Conservation (phyloP, 192 early-diverging fungal genomes). For the Coemansia reversa region DNA sequence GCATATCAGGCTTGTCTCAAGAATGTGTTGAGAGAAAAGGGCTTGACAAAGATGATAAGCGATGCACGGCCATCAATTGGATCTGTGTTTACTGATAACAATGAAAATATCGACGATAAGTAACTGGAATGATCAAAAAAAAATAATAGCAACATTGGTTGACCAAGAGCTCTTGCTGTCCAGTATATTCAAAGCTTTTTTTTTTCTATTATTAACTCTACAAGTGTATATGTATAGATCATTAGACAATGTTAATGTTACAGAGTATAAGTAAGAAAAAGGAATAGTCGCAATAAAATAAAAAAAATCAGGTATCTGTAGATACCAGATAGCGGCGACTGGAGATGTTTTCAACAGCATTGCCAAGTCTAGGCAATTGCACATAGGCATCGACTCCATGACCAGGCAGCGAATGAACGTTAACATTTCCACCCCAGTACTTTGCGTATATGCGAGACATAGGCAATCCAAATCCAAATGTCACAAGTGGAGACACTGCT, state of each 20-base stretch:
- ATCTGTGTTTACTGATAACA: constrained; percentile 28
- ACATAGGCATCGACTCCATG: constrained; percentile 93
- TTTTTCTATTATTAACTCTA: neutral
- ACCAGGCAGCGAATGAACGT: constrained; percentile 78
- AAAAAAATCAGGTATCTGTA: neutral
- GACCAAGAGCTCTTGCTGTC: neutral
- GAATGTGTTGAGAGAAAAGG: constrained; percentile 76
- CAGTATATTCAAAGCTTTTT: neutral
- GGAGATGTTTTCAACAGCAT: constrained; percentile 54
- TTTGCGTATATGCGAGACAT: constrained; percentile 90
- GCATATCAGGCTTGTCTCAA: constrained; percentile 78
- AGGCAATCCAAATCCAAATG: constrained; percentile 86
- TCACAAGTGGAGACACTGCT: constrained; percentile 43
- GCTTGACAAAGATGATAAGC: constrained; percentile 76
- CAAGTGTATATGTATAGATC: neutral
- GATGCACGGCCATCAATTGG: constrained; percentile 78
- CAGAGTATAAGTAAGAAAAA: neutral
- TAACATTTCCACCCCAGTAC: constrained; percentile 92
- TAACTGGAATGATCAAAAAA: neutral
- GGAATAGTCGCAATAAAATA: neutral
- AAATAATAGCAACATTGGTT: neutral
- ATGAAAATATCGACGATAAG: neutral
- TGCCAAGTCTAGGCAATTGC: constrained; percentile 71
- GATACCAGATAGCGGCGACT: constrained; percentile 8
- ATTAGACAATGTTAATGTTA: neutral